Percentiles rank a stretch among this genome's conserved stretches.
Evolutionary conservation across 1,284 basidiomycete species (phyloP).

Genomic region (Fomitopsis palustris): DNA sequence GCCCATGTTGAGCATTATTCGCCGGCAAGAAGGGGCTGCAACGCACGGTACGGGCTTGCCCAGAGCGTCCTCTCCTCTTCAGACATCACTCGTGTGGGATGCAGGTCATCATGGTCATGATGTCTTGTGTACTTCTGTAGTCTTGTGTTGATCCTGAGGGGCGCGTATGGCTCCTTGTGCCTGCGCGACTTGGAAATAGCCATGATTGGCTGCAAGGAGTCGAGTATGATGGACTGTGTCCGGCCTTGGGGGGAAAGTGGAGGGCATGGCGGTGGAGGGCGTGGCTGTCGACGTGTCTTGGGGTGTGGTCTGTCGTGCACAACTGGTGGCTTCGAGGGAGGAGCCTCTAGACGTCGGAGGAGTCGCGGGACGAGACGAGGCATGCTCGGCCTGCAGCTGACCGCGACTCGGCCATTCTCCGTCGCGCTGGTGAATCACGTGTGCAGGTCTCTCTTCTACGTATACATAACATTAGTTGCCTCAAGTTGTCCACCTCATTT

Average conservation of each 20-base stretch:
- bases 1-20: not conserved
- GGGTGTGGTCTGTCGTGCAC: not conserved
- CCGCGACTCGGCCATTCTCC: too few relatives aligned
- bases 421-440: too few relatives aligned
- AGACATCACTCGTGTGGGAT: conserved; percentile 54
- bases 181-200: conserved; percentile 13
- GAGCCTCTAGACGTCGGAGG: conserved; percentile 36
- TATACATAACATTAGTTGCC: too few relatives aligned
- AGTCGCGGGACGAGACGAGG: conserved; percentile 66
- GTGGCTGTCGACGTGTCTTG: not conserved
- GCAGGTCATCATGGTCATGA: conserved; percentile 19
- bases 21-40: not conserved
- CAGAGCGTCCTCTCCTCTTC: conserved; percentile 59
- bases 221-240: conserved; percentile 21
- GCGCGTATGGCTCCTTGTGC: conserved; percentile 11
- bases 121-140: not conserved
- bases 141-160: conserved; percentile 6
- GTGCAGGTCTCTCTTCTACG: not conserved
- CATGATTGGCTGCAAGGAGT: conserved; percentile 17
- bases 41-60: conserved; percentile 72
- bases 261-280: conserved; percentile 16
- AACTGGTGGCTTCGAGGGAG: conserved; percentile 7
- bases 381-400: conserved; percentile 40
- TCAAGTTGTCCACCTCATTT: too few relatives aligned
- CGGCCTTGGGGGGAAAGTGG: conserved; percentile 17